These are phyloP conservation scores for Xerocomus spinulosus DNA, from an alignment of 768 basidiomycete species.

Conservation along the genomic window DNA sequence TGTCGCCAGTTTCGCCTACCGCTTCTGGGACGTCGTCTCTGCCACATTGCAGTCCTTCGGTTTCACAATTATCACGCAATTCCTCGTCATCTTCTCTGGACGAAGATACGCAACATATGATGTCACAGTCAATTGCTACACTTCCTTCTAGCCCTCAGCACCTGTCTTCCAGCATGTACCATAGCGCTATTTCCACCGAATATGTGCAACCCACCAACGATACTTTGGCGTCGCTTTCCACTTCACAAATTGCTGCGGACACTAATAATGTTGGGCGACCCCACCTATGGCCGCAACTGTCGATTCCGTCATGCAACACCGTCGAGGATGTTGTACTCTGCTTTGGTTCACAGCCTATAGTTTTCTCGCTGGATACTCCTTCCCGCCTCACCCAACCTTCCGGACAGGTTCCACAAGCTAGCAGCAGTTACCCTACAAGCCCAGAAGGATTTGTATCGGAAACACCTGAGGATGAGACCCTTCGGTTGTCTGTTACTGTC, in stretches of 20 bases:
- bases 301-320: slow-evolving; percentile 5
- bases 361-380: slow-evolving; percentile 51
- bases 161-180: slow-evolving; percentile 69
- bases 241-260: not conserved
- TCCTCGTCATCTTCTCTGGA: slow-evolving; percentile 62
- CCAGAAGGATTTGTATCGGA: slow-evolving; percentile 7
- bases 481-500: slow-evolving; percentile 39
- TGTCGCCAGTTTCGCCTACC: slow-evolving; percentile 25
- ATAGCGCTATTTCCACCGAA: slow-evolving; percentile 57
- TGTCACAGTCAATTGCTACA: slow-evolving; percentile 71
- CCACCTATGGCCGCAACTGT: slow-evolving; percentile 6
- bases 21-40: slow-evolving; percentile 14
- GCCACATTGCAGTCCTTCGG: not conserved
- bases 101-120: slow-evolving; percentile 57
- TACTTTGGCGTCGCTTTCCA: not conserved
- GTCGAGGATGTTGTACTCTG: slow-evolving; percentile 52
- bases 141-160: slow-evolving; percentile 49
- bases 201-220: slow-evolving; percentile 1
- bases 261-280: not conserved
- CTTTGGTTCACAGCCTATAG: slow-evolving; percentile 58
- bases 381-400: slow-evolving; percentile 19
- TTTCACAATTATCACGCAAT: slow-evolving; percentile 34
- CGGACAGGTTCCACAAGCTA: slow-evolving; percentile 1
- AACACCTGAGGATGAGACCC: slow-evolving; percentile 24
- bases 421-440: slow-evolving; percentile 2